A percentile compares a stretch with the other conserved stretches of the same genome.
phyloP scores from a whole-genome alignment of 306 rosid species.

The Cyclanthera cordifolia region DNA sequence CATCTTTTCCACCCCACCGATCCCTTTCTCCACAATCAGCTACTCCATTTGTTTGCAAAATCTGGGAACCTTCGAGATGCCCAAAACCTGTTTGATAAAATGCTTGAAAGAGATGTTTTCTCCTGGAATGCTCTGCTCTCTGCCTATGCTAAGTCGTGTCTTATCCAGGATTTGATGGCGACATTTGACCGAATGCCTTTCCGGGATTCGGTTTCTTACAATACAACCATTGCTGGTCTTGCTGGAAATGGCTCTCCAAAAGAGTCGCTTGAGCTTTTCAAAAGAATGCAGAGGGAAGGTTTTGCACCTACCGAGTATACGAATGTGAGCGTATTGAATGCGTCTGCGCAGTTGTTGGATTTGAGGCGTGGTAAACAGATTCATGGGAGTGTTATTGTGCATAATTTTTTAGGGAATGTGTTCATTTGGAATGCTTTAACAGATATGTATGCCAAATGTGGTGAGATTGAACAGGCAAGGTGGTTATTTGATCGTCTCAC shows the following conservation, averaged over 20 bases:
- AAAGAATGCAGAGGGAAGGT: conserved; percentile 41
- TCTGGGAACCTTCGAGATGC: conserved; percentile 38
- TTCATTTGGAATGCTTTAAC: neutral
- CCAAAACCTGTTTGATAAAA: conserved; percentile 36
- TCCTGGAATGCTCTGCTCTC: conserved; percentile 58
- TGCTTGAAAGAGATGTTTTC: conserved; percentile 40
- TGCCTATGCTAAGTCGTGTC: conserved; percentile 13
- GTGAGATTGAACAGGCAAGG: no score
- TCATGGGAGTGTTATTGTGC: conserved; percentile 29
- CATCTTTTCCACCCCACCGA: conserved; percentile 41
- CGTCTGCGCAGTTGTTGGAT: conserved; percentile 25
- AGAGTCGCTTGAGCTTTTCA: conserved; percentile 28
- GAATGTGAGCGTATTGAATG: conserved; percentile 44
- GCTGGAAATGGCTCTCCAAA: conserved; percentile 30
- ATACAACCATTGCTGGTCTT: conserved; percentile 37
- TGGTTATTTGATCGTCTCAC: no score
- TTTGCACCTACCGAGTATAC: conserved; percentile 36
- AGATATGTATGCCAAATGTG: no score
- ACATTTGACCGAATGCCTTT: conserved; percentile 41
- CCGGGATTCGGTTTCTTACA: conserved; percentile 44
- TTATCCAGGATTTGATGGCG: conserved; percentile 5
- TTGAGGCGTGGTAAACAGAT: conserved; percentile 40
- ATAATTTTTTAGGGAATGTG: conserved; percentile 13
- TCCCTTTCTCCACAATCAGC: conserved; percentile 46
- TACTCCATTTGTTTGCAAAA: conserved; percentile 38